Evolutionary conservation across 176 grass and related monocot genomes (phyloP), one percentile per base, ranked within the genome.

Genomic region (Microstegium vimineum): DNA sequence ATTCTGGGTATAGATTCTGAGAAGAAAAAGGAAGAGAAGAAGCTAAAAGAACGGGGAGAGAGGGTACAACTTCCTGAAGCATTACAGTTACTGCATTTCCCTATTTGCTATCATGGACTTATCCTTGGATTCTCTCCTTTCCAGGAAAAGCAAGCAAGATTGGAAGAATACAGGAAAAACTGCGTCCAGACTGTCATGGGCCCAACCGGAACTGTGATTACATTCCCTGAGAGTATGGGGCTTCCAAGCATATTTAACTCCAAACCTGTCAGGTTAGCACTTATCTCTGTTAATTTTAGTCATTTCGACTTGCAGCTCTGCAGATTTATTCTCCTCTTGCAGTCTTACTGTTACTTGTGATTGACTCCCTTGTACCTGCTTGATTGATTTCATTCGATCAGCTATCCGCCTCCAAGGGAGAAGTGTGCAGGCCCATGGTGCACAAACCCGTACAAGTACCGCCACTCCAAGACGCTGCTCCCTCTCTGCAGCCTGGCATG

Each of bases 361-460:
- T 65, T 81, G 32, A 69, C 73, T 60, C 6, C 41, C 56, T 8
- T 62, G 16, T 66, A 49, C 41, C 70, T 45, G 13, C 28, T 76
- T 42, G 26, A n/a, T n/a, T n/a, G n/a, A 31, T 78, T 72, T 79
- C 35, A 66, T 86, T 71, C 35, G 37, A 30, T 84, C 82, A 99
- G 96, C 84, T 99, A 99, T 85, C 96, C 96, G 38, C 96, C 96
- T 77, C 89, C 96, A 33, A 89, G 96, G 80, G 96, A 95, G 93
- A 99, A 94, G 80, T 99, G 96, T 13, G 96, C 93, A 27, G 96
- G 83, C 11, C 96, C 96, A 10, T 84, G 28, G 0, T 99, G 96
- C 85, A 71, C 89, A 85, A 99, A 95, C 36, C 80, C 91, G 4
- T 99, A 99, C 93, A 99, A 95, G 81, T 99, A 99, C 67, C 89